Conservation (phyloP, 2,329 filamentous ascomycete species). For the Aspergillus terreus region DNA sequence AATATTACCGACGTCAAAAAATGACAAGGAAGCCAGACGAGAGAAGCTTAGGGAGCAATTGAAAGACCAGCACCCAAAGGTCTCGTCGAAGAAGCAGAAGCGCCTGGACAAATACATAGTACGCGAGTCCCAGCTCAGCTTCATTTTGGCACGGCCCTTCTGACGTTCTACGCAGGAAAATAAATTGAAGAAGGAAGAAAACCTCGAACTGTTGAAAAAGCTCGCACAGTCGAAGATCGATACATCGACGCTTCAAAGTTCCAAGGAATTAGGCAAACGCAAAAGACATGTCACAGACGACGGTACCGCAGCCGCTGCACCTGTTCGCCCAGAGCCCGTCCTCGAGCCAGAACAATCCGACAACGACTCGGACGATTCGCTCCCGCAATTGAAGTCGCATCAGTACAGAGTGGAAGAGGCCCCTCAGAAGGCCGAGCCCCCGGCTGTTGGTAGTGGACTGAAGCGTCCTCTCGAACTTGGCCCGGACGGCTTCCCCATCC, state of each 20-base stretch:
- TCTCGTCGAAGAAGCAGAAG: slow-evolving; percentile 64
- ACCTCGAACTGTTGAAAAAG: slow-evolving; percentile 75
- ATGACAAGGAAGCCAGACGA: slow-evolving; percentile 53
- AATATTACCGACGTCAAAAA: slow-evolving; percentile 45
- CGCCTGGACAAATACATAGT: slow-evolving; percentile 66
- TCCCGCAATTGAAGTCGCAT: slow-evolving; percentile 16
- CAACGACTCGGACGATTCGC: slow-evolving; percentile 34
- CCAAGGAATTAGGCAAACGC: slow-evolving; percentile 69
- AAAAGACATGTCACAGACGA: slow-evolving; percentile 62
- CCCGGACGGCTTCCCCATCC: slow-evolving; percentile 72
- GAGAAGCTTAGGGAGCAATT: slow-evolving; percentile 53
- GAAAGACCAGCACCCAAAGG: slow-evolving; percentile 51
- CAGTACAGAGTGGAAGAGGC: slow-evolving; percentile 33
- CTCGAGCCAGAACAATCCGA: slow-evolving; percentile 28
- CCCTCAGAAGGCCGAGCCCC: slow-evolving; percentile 42
- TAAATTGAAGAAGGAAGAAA: slow-evolving; percentile 93
- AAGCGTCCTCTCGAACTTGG: slow-evolving; percentile 83
- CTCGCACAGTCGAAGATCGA: slow-evolving; percentile 76
- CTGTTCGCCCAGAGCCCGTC: slow-evolving; percentile 15
- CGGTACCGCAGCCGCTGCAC: slow-evolving; percentile 5
- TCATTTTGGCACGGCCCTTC: not conserved
- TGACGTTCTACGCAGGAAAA: slow-evolving; percentile 57
- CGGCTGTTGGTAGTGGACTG: slow-evolving; percentile 64
- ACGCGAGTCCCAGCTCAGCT: slow-evolving; percentile 17
- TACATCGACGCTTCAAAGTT: slow-evolving; percentile 75